Conservation (phyloP, 768 basidiomycete genomes). For the Tylopilus rubrobrunneus region DNA sequence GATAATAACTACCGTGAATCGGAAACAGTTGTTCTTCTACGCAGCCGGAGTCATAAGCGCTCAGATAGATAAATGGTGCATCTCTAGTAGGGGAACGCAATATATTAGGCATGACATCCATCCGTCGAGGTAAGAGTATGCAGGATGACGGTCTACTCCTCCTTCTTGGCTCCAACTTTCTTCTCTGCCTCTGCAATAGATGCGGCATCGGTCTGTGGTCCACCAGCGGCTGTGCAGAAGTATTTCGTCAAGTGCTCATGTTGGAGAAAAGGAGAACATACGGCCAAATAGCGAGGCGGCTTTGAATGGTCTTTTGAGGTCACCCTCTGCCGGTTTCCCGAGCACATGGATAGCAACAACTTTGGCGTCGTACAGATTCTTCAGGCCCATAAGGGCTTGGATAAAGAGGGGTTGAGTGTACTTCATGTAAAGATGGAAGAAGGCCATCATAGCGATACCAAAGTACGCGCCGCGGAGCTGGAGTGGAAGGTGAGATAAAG, state of each 20-base stretch:
- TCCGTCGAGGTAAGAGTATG: conserved; percentile 16
- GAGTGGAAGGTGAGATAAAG: background rate
- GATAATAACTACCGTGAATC: too few species aligned
- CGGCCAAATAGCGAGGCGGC: conserved; percentile 68
- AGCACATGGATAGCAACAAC: conserved; percentile 78
- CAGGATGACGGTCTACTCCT: conserved; percentile 43
- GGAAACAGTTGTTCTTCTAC: too few species aligned
- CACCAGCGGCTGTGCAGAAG: conserved; percentile 41
- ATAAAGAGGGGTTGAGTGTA: conserved; percentile 97
- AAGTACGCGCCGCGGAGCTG: conserved; percentile 66
- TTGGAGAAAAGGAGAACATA: conserved; percentile 28
- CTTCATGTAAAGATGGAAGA: conserved; percentile 92
- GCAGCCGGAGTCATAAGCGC: background rate
- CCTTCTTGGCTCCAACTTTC: conserved; percentile 75
- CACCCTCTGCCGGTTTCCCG: conserved; percentile 76
- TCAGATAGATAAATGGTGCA: conserved; percentile 7
- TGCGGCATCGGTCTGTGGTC: conserved; percentile 83
- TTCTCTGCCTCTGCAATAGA: conserved; percentile 89
- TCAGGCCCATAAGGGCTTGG: conserved; percentile 92
- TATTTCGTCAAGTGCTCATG: background rate
- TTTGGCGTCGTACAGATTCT: conserved; percentile 85
- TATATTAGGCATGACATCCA: conserved; percentile 14
- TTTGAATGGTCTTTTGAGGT: conserved; percentile 90
- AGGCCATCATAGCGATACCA: conserved; percentile 82
- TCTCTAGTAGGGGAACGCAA: background rate